Conservation (phyloP, 129 eudicot species). For the Escallonia herrerae region DNA sequence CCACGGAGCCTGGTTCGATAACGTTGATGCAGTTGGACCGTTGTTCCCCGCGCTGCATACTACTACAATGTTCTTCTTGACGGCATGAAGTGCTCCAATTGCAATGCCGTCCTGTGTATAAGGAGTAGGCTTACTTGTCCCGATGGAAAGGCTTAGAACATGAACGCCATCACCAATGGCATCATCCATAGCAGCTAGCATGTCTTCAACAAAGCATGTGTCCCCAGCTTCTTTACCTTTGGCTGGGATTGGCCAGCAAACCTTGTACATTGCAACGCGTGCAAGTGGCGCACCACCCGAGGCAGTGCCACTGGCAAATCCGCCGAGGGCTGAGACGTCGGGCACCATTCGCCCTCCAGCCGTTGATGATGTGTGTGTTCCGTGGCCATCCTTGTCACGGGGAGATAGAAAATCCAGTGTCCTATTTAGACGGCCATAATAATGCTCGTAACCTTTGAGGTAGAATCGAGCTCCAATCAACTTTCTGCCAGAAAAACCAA, state of each 20-base stretch:
- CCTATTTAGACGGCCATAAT: not conserved
- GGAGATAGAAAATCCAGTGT: constrained; percentile 24
- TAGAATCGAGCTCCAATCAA: constrained; percentile 9
- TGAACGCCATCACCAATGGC: constrained; percentile 89
- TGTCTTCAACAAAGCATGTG: constrained; percentile 73
- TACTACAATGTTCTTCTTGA: constrained; percentile 58
- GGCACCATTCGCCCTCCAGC: constrained; percentile 45
- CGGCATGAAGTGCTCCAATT: constrained; percentile 79
- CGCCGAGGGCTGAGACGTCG: constrained; percentile 56
- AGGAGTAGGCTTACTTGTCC: constrained; percentile 26
- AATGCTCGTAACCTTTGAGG: constrained; percentile 1
- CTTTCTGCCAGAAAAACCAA: constrained; percentile 14
- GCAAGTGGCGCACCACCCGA: constrained; percentile 86
- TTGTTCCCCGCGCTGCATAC: constrained; percentile 77
- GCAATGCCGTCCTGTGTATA: constrained; percentile 58
- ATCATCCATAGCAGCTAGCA: constrained; percentile 90
- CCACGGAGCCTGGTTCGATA: constrained; percentile 88
- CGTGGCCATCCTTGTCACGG: constrained; percentile 65
- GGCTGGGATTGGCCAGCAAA: constrained; percentile 76
- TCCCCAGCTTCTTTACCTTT: constrained; percentile 63
- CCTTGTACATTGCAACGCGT: constrained; percentile 82
- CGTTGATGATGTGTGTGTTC: constrained; percentile 68
- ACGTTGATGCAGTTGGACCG: constrained; percentile 56
- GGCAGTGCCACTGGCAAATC: constrained; percentile 79
- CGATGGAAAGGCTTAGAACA: constrained; percentile 74